Evolutionary conservation across 179 eudicot genomes (phyloP).

Genomic region (Silene coronaria): DNA sequence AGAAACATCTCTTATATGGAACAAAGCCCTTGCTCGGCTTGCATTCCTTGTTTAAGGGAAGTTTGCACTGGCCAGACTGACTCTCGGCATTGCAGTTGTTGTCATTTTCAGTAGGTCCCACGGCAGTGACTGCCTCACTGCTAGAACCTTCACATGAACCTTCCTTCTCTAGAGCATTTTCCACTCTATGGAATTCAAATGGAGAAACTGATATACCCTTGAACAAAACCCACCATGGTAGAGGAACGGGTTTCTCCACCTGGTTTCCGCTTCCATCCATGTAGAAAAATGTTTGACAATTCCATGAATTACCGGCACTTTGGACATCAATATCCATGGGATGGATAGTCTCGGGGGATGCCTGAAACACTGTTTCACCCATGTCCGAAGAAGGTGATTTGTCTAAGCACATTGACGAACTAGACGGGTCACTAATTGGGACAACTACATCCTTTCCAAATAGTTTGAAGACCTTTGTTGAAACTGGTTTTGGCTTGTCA

Average conservation of each 20-base stretch:
- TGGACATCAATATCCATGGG: slow-evolving; percentile 8
- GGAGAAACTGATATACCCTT: slow-evolving; percentile 34
- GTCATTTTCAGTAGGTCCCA: slow-evolving; percentile 15
- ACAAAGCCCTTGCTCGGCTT: slow-evolving; percentile 51
- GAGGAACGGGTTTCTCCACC: slow-evolving; percentile 29
- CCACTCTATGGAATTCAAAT: background rate
- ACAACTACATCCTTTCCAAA: slow-evolving; percentile 32
- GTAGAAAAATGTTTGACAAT: slow-evolving; percentile 10
- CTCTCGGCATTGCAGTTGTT: slow-evolving; percentile 33
- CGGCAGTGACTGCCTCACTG: slow-evolving; percentile 29
- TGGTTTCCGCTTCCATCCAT: slow-evolving; percentile 20
- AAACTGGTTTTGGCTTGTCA: slow-evolving; percentile 20
- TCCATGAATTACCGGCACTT: slow-evolving; percentile 19
- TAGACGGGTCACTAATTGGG: slow-evolving; percentile 7
- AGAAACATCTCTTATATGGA: slow-evolving; percentile 74
- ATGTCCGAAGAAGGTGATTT: slow-evolving; percentile 24
- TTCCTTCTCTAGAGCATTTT: slow-evolving; percentile 31
- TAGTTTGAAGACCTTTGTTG: slow-evolving; percentile 25
- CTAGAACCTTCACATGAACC: slow-evolving; percentile 32
- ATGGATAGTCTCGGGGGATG: slow-evolving; percentile 13
- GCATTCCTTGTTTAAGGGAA: slow-evolving; percentile 20
- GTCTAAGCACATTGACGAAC: slow-evolving; percentile 13
- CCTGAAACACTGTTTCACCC: slow-evolving; percentile 24
- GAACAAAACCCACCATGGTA: slow-evolving; percentile 41
- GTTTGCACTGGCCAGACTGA: slow-evolving; percentile 22